Conservation (phyloP, 1,284 basidiomycete species). For the Apiotrichum domesticum region DNA sequence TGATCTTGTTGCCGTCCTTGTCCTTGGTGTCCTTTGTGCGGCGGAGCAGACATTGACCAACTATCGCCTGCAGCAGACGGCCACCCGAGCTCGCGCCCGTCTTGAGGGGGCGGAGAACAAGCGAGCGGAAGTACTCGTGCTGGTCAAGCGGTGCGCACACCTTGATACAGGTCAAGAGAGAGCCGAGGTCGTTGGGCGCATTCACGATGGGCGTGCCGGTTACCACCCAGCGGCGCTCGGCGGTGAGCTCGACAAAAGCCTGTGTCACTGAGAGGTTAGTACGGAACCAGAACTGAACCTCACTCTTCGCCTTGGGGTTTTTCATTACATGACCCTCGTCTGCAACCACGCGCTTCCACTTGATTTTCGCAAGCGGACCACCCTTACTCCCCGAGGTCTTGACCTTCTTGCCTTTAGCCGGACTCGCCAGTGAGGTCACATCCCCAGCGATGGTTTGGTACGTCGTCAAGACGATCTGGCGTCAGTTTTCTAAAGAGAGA, state of each 20-base stretch:
- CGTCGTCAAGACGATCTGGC: constrained; percentile 70
- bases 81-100: constrained; percentile 60
- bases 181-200: constrained; percentile 72
- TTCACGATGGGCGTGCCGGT: constrained; percentile 76
- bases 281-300: constrained; percentile 6
- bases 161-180: constrained; percentile 69
- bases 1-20: constrained; percentile 60
- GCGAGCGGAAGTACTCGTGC: constrained; percentile 68
- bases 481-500: neutral
- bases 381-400: constrained; percentile 26
- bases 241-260: constrained; percentile 61
- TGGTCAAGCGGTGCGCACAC: constrained; percentile 76
- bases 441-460: constrained; percentile 59
- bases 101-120: constrained; percentile 66
- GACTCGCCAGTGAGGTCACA: constrained; percentile 3
- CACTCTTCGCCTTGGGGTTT: constrained; percentile 72
- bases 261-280: constrained; percentile 52
- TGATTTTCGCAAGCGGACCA: constrained; percentile 58
- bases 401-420: constrained; percentile 27
- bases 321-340: constrained; percentile 84
- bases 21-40: constrained; percentile 86
- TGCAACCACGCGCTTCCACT: constrained; percentile 80
- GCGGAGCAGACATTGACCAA: constrained; percentile 73
- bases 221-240: constrained; percentile 65
- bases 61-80: constrained; percentile 72